Conservation (phyloP, 2,329 filamentous ascomycete genomes). For the Septoria petroselini region DNA sequence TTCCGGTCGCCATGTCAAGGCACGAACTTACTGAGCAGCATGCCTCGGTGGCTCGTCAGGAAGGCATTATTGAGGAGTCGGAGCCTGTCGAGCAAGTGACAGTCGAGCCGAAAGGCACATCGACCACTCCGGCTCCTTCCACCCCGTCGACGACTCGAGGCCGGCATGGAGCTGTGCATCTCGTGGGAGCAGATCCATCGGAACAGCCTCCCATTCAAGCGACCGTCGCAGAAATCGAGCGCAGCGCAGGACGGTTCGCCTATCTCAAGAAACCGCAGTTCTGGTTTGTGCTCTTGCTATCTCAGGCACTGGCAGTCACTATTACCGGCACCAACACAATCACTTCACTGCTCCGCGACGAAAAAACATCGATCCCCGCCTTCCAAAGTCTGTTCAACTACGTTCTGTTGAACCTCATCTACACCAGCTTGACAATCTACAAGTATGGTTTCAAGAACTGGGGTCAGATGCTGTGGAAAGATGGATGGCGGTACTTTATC, state of each 20-base stretch:
- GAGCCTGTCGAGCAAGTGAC: constrained; percentile 31
- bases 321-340: constrained; percentile 94
- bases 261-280: constrained; percentile 85
- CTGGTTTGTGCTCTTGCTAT: constrained; percentile 72
- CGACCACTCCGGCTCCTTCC: constrained; percentile 23
- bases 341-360: constrained; percentile 65
- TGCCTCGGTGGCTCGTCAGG: constrained; percentile 1
- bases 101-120: constrained; percentile 35
- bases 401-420: constrained; percentile 75
- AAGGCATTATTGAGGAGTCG: constrained; percentile 3
- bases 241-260: constrained; percentile 52
- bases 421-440: constrained; percentile 75
- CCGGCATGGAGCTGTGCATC: constrained; percentile 40
- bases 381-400: constrained; percentile 98
- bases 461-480: constrained; percentile 58
- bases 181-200: constrained; percentile 31
- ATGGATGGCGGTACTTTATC: constrained; percentile 93
- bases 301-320: constrained; percentile 79
- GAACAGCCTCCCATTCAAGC: constrained; percentile 37
- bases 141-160: constrained; percentile 23
- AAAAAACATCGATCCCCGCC: constrained; percentile 78
- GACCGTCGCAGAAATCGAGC: constrained; percentile 42
- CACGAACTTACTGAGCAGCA: constrained; percentile 16
- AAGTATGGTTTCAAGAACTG: constrained; percentile 73
- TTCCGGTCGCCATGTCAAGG: constrained; percentile 13